Evolutionary conservation across 768 basidiomycete species (phyloP).

Genomic region (Auricularia cornea): DNA sequence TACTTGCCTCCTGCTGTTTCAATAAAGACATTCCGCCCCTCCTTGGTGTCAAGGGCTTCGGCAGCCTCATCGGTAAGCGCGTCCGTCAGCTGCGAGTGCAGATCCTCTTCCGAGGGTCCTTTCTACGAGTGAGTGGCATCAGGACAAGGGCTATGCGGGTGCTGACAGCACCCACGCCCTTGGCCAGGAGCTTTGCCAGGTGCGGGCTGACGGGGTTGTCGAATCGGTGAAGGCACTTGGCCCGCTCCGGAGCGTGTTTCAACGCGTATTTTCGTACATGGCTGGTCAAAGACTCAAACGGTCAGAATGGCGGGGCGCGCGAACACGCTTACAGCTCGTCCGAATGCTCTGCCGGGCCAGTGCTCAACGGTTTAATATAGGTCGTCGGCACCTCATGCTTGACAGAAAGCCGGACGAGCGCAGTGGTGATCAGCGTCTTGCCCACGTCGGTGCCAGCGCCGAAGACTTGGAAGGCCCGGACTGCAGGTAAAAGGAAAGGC

Average conservation of each 20-base stretch:
- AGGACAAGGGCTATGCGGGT: too few species aligned
- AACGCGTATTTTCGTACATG: conserved; percentile 46
- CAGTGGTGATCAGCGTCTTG: conserved; percentile 84
- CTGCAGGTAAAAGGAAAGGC: conserved; percentile 8
- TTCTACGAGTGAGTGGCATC: too few species aligned
- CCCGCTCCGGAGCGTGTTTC: conserved; percentile 29
- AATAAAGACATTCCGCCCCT: neutral
- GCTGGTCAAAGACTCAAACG: neutral
- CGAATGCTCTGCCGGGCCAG: conserved; percentile 69
- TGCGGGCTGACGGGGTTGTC: conserved; percentile 92
- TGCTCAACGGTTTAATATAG: conserved; percentile 88
- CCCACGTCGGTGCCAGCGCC: conserved; percentile 97
- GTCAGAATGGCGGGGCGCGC: neutral
- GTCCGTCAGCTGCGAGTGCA: neutral
- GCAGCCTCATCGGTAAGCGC: neutral
- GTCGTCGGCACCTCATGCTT: conserved; percentile 42
- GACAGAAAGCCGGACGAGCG: conserved; percentile 73
- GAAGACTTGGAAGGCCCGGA: conserved; percentile 84
- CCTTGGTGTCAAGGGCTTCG: neutral
- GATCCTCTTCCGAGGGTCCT: neutral
- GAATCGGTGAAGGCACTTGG: conserved; percentile 74
- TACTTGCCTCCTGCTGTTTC: neutral
- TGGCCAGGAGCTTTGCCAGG: conserved; percentile 50
- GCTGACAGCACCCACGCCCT: conserved; percentile 4
- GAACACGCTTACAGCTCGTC: conserved; percentile 64